Percentiles rank a stretch among this genome's conserved stretches.
Evolutionary conservation across 192 early-diverging fungal genomes (phyloP).

Genomic region (Mortierella claussenii): DNA sequence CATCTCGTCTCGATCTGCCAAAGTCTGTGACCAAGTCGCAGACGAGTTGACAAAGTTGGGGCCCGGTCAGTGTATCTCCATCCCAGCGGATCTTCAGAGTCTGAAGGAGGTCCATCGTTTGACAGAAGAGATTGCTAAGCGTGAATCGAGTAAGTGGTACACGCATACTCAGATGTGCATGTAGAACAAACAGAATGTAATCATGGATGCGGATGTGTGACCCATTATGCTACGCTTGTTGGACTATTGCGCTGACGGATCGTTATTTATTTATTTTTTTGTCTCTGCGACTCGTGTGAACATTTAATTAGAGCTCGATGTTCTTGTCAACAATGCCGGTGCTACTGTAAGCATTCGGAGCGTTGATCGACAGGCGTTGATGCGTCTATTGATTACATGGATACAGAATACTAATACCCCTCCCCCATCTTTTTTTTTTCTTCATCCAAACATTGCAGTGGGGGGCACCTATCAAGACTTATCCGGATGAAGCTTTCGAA

Average conservation of each 20-base stretch:
- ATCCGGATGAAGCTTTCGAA: constrained; percentile 71
- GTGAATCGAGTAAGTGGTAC: constrained; percentile 63
- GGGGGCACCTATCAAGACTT: constrained; percentile 60
- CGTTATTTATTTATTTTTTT: not conserved
- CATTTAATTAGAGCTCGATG: constrained; percentile 69
- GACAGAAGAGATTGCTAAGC: constrained; percentile 61
- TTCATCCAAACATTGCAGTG: constrained; percentile 36
- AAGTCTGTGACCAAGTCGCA: constrained; percentile 70
- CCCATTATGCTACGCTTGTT: no score
- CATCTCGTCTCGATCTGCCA: constrained; percentile 83
- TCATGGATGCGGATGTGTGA: no score
- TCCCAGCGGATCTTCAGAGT: constrained; percentile 79
- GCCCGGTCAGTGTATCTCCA: constrained; percentile 76
- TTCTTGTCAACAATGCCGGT: constrained; percentile 91
- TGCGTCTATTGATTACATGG: not conserved
- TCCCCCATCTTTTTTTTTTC: not conserved
- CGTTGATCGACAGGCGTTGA: not conserved
- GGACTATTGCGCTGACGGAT: no score
- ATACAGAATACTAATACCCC: not conserved
- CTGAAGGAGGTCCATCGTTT: constrained; percentile 66
- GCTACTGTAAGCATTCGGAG: constrained; percentile 50
- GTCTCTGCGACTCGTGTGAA: not conserved
- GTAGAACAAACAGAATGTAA: no score
- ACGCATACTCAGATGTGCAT: no score
- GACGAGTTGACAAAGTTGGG: constrained; percentile 72